Evolutionary conservation across 768 basidiomycete genomes (phyloP), one percentile per base, ranked within the genome.

Genomic region (Hortiboletus flavorubellus): DNA sequence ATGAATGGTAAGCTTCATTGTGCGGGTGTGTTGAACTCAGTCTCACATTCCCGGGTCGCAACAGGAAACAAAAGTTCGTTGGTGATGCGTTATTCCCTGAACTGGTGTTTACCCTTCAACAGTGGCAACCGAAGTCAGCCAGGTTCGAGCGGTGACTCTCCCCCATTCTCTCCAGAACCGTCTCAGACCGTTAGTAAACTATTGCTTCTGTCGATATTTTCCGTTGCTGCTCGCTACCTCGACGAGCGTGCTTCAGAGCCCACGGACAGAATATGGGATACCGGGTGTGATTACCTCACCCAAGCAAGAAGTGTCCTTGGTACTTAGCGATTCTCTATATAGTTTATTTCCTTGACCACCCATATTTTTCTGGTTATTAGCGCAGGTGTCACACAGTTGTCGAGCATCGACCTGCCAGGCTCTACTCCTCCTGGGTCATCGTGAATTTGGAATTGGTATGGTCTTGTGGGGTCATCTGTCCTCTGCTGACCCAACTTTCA

Each of bases 401-500:
- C 77, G 87, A 33, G 80, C 84, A 34, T 86, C 90, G 4, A 90
- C 89, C 0, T 89, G 90, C 23, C 93, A 95, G 65, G 80, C 91
- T 2, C 69, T 94, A 14, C 75, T 95, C 42, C 79, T 95, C 12
- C 71, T 93, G 12, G 89, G 89, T 1, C 83, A 90, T 66, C 81
- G 91, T 6, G 91, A 94, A 73, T 88, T 93, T 66, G 93, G 93
- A 14, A 86, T 91, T 35, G 91, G 89, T 64, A 77, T 73, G 69
- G 43, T 26, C 29, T 26, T 38, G 15, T 48, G n/a, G 14, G 21
- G 14, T 43, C n/a, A n/a, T 38, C 34, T 26, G 11, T 41, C 35
- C 18, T 47, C 16, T 40, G 31, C 59, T 71, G 33, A 68, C n/a
- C 18, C 21, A 43, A 26, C 34, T 37, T 50, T 31, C 56, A 78